A percentile compares a stretch with the other conserved stretches of the same genome.
These are phyloP conservation scores for Moricandia arvensis DNA, from an alignment of 345 rosid genomes.

Conservation along the genomic window DNA sequence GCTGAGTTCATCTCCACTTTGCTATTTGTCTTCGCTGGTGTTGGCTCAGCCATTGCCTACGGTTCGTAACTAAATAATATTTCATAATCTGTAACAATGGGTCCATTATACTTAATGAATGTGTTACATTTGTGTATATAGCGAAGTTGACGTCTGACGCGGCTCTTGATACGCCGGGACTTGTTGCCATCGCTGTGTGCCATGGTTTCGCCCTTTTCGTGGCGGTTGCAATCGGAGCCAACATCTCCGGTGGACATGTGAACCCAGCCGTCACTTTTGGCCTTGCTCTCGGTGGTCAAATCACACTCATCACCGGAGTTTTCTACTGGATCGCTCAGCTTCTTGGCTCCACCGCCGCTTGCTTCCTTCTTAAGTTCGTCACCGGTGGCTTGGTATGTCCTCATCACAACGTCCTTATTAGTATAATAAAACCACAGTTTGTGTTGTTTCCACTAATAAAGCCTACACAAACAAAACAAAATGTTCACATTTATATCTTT, in stretches of 20 bases:
- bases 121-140: conserved; percentile 33
- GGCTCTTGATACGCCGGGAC: conserved; percentile 84
- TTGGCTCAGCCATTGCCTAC: conserved; percentile 67
- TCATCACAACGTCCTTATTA: background rate
- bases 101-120: conserved; percentile 1
- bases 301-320: background rate
- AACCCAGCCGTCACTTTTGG: background rate
- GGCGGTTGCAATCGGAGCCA: conserved; percentile 77
- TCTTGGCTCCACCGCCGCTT: conserved; percentile 78
- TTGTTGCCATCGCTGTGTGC: conserved; percentile 79
- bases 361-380: conserved; percentile 68
- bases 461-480: background rate
- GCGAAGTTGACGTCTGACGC: conserved; percentile 74
- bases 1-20: background rate
- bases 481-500: background rate
- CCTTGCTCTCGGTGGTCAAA: background rate
- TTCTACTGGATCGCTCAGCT: conserved; percentile 94
- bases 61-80: conserved; percentile 36
- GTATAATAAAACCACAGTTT: background rate
- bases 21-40: background rate
- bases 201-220: conserved; percentile 95
- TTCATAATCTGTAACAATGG: background rate
- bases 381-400: conserved; percentile 83
- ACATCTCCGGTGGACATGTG: no score
- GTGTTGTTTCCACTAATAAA: background rate